phyloP scores from a whole-genome alignment of 306 rosid species.

The Lathyrus aphaca region DNA sequence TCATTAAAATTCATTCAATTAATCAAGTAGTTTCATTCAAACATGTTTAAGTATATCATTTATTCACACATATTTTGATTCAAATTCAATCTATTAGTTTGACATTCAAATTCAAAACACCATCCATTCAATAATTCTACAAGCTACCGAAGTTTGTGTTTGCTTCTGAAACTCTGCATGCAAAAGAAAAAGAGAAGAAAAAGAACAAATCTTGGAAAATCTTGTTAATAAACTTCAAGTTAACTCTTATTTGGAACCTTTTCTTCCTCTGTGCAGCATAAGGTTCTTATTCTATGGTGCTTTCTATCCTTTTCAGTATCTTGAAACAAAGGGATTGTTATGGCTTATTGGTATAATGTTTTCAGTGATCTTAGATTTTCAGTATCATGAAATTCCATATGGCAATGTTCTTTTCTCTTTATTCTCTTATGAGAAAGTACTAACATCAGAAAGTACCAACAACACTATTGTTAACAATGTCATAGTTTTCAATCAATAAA shows the following conservation, averaged over 20 bases:
- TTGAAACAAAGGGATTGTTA: constrained; percentile 60
- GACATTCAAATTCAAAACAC: too few species aligned
- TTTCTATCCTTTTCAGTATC: neutral
- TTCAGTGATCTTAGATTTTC: constrained; percentile 56
- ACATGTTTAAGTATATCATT: too few species aligned
- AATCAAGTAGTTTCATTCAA: too few species aligned
- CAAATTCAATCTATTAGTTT: too few species aligned
- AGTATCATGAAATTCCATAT: constrained; percentile 60
- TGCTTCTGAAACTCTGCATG: constrained; percentile 35
- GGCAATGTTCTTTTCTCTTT: constrained; percentile 45
- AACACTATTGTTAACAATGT: constrained; percentile 17
- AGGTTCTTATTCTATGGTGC: too few species aligned
- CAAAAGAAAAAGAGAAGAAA: too few species aligned
- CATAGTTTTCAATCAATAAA: constrained; percentile 35
- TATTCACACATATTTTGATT: too few species aligned
- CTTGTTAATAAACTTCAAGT: too few species aligned
- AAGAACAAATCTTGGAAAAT: constrained; percentile 34
- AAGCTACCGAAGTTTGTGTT: constrained; percentile 10
- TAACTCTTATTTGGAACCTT: too few species aligned
- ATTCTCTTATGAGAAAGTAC: constrained; percentile 44
- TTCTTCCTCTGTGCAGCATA: neutral
- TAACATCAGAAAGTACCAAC: constrained; percentile 35
- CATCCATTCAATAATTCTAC: constrained; percentile 10
- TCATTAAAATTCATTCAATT: too few species aligned
- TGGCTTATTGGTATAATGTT: constrained; percentile 59